Evolutionary conservation across 169 alveolate species (phyloP), one percentile per base, ranked within the genome.

Genomic region (Eimeria praecox): DNA sequence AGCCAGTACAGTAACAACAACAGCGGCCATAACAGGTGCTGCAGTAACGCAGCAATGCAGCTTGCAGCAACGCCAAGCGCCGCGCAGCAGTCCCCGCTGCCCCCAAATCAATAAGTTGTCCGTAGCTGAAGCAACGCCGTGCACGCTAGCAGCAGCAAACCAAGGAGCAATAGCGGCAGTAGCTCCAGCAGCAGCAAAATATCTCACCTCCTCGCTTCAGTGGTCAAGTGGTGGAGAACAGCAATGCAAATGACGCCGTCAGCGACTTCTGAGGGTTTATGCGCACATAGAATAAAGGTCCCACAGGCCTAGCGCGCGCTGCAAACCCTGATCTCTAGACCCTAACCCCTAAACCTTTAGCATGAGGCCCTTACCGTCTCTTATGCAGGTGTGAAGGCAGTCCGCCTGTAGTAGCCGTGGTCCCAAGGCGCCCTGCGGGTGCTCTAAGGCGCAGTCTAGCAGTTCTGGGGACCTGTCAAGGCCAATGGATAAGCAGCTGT

Each of bases 161-260:
- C 6, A 44, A 20, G 27, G 24, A 35, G 83, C 54, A 73, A 54
- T n/a, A 35, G 85, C 54, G 35, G 40, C 85, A 16, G 46, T n/a
- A 73, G 35, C 56, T 0, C 4, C 35, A 24, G 64, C 87, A 77
- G 64, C 64, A 35, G 40, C 59, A 42, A 4, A 44, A 42, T 44
- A 87, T 96, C 95, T 44, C 96, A 95, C 97, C 99, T 97, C 69
- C 98, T 96, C 73, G 94, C 97, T 80, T 97, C 98, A 54, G 98
- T 99, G 4, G 99, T 98, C 95, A 99, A 97, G 96, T 99, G 99
- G 95, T 99, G 99, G 75, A 98, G 97, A 18, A 99, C 99, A n/a
- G 99, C 99, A 49, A 99, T 98, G 87, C 99, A 98, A 14, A 99
- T 98, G 38, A 97, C 98, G 27, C 98, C 98, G 96, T 99, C 99